Evolutionary conservation across 179 eudicot species (phyloP).

Genomic region (Camellia oleifera): DNA sequence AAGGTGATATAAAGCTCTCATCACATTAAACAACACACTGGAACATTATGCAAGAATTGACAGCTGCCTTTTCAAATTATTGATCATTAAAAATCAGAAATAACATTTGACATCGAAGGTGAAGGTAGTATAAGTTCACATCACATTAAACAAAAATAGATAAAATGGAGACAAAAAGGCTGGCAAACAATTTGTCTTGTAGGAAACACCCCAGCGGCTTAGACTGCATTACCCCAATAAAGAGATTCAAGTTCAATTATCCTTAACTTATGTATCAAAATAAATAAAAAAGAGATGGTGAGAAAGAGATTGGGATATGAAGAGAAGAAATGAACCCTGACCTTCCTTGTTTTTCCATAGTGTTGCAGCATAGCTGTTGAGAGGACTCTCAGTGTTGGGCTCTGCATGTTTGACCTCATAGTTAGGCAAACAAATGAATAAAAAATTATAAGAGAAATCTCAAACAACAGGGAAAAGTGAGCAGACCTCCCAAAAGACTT

Average conservation of each 20-base stretch:
- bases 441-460: background rate
- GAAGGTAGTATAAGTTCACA: background rate
- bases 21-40: too few species aligned
- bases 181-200: too few species aligned
- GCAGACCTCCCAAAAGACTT: slow-evolving; percentile 59
- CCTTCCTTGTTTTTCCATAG: slow-evolving; percentile 37
- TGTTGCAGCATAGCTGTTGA: slow-evolving; percentile 34
- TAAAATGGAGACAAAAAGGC: background rate
- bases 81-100: background rate
- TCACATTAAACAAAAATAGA: background rate
- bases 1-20: too few species aligned
- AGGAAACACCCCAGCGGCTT: too few species aligned
- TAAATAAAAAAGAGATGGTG: background rate
- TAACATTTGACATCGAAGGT: background rate
- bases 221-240: too few species aligned
- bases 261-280: too few species aligned
- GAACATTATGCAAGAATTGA: background rate
- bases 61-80: background rate
- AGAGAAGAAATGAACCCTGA: slow-evolving; percentile 1
- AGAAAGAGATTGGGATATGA: background rate
- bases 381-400: slow-evolving; percentile 43
- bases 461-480: background rate
- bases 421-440: slow-evolving; percentile 7
- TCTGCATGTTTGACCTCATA: slow-evolving; percentile 23
- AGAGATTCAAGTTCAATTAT: too few species aligned